Evolutionary conservation across 2,329 filamentous ascomycete species (phyloP), one percentile per base, ranked within the genome.

Genomic region (Coniochaeta pulveracea): DNA sequence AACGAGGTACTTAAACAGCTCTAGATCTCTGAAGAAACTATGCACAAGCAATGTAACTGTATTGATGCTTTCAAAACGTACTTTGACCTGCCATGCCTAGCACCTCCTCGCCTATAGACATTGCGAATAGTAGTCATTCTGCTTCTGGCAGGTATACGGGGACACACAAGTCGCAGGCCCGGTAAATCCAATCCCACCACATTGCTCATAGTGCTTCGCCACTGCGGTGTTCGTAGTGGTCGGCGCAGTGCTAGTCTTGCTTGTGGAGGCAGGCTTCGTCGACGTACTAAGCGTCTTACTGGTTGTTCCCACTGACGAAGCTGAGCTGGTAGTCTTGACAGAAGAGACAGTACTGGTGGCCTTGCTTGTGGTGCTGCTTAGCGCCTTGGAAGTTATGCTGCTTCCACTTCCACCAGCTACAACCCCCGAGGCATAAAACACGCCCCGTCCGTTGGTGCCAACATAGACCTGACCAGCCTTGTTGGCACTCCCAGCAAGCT

Each of bases 371-470:
- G 35, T 33, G 3, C 28, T 35, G 1, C 30, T 36, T 3, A 30
- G 16, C n/a, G 16, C 35, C 12, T 26, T 21, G 1, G 31, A 31
- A 12, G 28, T 39, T 10, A 22, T 25, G 3, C n/a, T 10, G 17
- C 25, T 26, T 14, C 36, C 36, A 6, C 37, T 34, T 10, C 38
- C 33, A 5, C 44, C 43, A 16, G 36, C 36, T 19, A 49, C 22
- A 12, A 39, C 39, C 10, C 46, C 47, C 19, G 42, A 41, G 3
- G 50, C 57, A 36, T 52, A 58, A 35, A 67, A 53, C 5, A 64
- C 62, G 10, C 64, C 63, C 2, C 63, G 56, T 0, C 64, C 64
- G 34, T 68, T 67, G 3, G 64, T 68, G 0, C 64, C 64, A 11
- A 68, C 63, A 28, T 66, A 69, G 0, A 69, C 62, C 34, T 61